A percentile compares a stretch with the other conserved stretches of the same genome.
Evolutionary conservation across 495 filamentous ascomycete genomes (phyloP).

Genomic region (Friedmanniomyces simplex): DNA sequence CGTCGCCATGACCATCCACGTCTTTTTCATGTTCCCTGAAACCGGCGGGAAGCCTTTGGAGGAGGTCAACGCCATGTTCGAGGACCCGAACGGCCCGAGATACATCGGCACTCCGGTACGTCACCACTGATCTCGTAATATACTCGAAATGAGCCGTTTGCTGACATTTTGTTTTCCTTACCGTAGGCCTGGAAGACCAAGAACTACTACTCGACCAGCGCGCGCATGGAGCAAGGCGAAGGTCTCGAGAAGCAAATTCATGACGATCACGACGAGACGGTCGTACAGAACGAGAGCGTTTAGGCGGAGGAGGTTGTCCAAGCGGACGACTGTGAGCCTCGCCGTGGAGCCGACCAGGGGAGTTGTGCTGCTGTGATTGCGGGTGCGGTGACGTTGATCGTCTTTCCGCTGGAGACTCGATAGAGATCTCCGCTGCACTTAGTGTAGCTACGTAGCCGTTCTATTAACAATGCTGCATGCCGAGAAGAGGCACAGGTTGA

Average conservation of each 20-base stretch:
- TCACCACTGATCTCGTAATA: not conserved
- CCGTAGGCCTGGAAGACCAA: constrained; percentile 12
- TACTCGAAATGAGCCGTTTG: constrained; percentile 46
- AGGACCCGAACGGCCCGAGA: constrained; percentile 46
- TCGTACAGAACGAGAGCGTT: not conserved
- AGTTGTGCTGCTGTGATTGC: too few species aligned
- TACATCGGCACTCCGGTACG: constrained; percentile 59
- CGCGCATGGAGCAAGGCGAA: constrained; percentile 12
- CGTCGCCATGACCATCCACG: constrained; percentile 58
- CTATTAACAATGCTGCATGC: too few species aligned
- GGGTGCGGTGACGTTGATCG: too few species aligned
- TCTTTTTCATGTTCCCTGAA: constrained; percentile 76
- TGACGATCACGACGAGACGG: not conserved
- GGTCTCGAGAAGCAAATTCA: constrained; percentile 8
- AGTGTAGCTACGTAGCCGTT: too few species aligned
- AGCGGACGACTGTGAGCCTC: not conserved
- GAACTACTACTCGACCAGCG: constrained; percentile 10
- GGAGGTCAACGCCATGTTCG: constrained; percentile 63
- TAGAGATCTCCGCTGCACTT: too few species aligned
- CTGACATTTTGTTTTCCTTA: not conserved
- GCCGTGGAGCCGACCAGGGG: too few species aligned
- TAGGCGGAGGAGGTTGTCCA: not conserved
- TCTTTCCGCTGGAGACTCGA: too few species aligned
- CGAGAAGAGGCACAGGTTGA: too few species aligned
- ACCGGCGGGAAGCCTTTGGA: constrained; percentile 74